These are phyloP conservation scores for Heterobasidion parviporum DNA, from an alignment of 1,284 basidiomycete genomes.

Conservation along the genomic window DNA sequence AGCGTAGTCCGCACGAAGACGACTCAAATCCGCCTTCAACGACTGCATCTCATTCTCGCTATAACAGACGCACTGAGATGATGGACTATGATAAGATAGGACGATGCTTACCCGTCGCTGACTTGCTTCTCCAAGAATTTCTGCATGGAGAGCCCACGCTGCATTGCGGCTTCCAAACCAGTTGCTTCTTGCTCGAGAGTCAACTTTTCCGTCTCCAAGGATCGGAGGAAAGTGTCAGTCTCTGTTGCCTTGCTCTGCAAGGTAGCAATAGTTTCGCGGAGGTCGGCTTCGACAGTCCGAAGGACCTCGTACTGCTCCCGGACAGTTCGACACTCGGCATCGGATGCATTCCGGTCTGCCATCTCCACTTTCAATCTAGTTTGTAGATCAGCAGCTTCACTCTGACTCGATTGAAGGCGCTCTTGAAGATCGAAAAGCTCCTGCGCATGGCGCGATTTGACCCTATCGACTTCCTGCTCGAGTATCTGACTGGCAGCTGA, in stretches of 20 bases:
- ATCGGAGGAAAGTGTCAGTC: conserved; percentile 13
- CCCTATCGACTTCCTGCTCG: conserved; percentile 2
- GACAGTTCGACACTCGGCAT: conserved; percentile 15
- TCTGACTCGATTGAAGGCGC: conserved; percentile 13
- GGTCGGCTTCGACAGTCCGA: conserved; percentile 14
- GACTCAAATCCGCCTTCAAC: conserved; percentile 40
- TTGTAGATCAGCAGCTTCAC: conserved; percentile 11
- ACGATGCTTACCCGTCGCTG: conserved; percentile 42
- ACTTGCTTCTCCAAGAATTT: conserved; percentile 55
- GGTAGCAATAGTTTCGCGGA: conserved; percentile 19
- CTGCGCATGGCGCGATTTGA: conserved; percentile 8
- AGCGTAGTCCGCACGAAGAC: conserved; percentile 33
- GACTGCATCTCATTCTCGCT: conserved; percentile 40
- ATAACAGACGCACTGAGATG: conserved; percentile 5
- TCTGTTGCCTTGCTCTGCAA: conserved; percentile 21
- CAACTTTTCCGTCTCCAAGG: conserved; percentile 39
- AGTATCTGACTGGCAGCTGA: conserved; percentile 4
- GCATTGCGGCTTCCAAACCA: conserved; percentile 51
- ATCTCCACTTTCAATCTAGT: conserved; percentile 28
- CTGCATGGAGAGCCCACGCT: conserved; percentile 48
- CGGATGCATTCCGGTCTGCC: conserved; percentile 9
- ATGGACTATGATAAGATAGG: background rate
- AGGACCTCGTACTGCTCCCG: conserved; percentile 18
- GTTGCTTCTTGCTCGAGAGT: conserved; percentile 47
- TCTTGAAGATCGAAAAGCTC: conserved; percentile 19